Base-by-base conservation (phyloP, 371 early-diverging fungal genomes). In the Lichtheimia ornata region DNA sequence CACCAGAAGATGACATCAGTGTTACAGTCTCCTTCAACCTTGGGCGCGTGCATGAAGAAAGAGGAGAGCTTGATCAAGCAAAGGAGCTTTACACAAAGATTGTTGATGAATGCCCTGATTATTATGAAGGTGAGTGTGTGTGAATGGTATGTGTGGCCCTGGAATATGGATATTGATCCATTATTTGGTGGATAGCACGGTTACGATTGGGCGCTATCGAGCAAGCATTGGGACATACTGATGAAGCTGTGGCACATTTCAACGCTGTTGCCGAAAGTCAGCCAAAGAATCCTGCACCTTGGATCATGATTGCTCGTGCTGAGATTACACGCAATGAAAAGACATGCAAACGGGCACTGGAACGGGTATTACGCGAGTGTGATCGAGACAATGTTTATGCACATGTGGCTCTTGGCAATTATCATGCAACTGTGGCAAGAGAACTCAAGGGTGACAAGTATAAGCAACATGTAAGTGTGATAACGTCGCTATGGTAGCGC, bases 311-410 rank as follows among this genome's bases (percentile, higher is more conserved):
- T 60, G 95, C 91, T 12, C 77, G 79, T 61, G 76, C 88, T 35
- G 86, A 88, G 57, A 72, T 79, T 35, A 71, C 76, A 9, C 80
- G 74, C 52, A 82, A 84, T 35, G 81, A 88, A 62, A 81, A 84
- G 50, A 75, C 82, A 9, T 86, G 89, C 22, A 84, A 91, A 41
- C 81, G 88, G 50, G 83, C 88, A 0, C 88, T 84, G 65, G 96
- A 94, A 70, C 79, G 85, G 41, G 88, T 97, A 0, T 77, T 95
- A 6, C 84, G 84, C 60, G 83, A 88, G 18, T 85, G 91, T 47
- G 89, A 94, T 65, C 88, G 85, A 51, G 84, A 94, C 57, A 91
- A 95, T 65, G 53, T 86, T 7, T 93, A 92, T 65, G 87, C 94
- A 1, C 85, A 95, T 35, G 80, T 89, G 59, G 83, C 88, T 15